These are phyloP conservation scores for Ogataea sp. DNA, from an alignment of 805 yeast species.

Conservation along the genomic window DNA sequence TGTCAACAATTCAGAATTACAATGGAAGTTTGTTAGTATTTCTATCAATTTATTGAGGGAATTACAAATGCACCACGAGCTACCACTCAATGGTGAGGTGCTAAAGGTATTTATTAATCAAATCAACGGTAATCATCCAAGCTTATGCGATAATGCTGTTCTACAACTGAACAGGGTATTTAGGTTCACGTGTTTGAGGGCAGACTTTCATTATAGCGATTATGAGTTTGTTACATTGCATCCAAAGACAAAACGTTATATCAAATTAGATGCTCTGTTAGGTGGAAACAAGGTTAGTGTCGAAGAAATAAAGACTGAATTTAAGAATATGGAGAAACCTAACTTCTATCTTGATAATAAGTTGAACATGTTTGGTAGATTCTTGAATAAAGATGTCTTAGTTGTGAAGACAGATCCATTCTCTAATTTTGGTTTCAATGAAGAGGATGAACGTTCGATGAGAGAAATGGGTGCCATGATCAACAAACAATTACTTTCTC, in stretches of 20 bases:
- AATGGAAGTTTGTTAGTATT: slow-evolving; percentile 51
- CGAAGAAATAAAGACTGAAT: slow-evolving; percentile 39
- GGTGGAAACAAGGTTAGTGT: slow-evolving; percentile 13
- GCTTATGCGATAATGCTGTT: slow-evolving; percentile 9
- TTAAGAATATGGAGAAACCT: slow-evolving; percentile 39
- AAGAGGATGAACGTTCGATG: slow-evolving; percentile 35
- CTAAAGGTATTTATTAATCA: slow-evolving; percentile 36
- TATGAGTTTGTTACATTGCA: slow-evolving; percentile 33
- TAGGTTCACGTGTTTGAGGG: slow-evolving; percentile 1
- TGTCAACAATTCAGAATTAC: slow-evolving; percentile 15
- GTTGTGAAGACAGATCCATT: slow-evolving; percentile 33
- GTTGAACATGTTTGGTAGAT: slow-evolving; percentile 57
- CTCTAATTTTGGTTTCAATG: slow-evolving; percentile 24
- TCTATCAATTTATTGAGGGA: slow-evolving; percentile 42
- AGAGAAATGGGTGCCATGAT: slow-evolving; percentile 34
- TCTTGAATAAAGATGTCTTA: slow-evolving; percentile 56
- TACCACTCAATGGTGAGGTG: slow-evolving; percentile 31
- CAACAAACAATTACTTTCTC: slow-evolving; percentile 50
- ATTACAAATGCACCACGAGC: slow-evolving; percentile 47
- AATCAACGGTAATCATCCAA: slow-evolving; percentile 61
- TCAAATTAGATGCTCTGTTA: slow-evolving; percentile 23
- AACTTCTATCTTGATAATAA: slow-evolving; percentile 50
- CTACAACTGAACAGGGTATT: slow-evolving; percentile 16
- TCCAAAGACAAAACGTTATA: slow-evolving; percentile 23
- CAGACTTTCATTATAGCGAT: slow-evolving; percentile 30